These are phyloP conservation scores for Eucalyptus polyanthemos DNA, from an alignment of 345 rosid genomes.

Conservation along the genomic window DNA sequence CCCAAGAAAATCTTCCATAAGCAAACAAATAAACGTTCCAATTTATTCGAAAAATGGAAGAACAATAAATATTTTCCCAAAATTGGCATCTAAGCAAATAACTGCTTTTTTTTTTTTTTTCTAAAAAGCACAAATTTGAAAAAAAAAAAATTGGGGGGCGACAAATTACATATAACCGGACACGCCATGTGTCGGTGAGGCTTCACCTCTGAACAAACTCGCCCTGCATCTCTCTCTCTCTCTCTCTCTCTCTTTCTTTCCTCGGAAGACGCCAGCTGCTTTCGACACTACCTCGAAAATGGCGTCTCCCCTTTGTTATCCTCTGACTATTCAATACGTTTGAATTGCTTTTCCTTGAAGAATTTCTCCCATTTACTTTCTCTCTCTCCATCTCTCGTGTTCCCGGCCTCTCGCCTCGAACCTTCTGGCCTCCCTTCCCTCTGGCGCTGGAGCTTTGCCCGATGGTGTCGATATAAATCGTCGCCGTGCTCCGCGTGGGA, in stretches of 20 bases:
- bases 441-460: background rate
- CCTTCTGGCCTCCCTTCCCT: background rate
- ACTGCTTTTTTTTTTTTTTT: background rate
- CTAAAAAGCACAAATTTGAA: background rate
- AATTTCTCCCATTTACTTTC: background rate
- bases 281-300: background rate
- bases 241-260: background rate
- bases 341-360: background rate
- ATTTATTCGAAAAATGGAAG: background rate
- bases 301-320: background rate
- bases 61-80: background rate
- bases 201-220: background rate
- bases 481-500: background rate
- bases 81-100: background rate
- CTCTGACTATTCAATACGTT: background rate
- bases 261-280: background rate
- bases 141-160: background rate
- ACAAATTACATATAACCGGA: background rate
- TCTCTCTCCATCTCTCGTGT: background rate
- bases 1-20: background rate
- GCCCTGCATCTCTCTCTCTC: background rate
- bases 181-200: constrained; percentile 9
- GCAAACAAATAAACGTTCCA: background rate
- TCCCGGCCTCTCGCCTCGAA: background rate
- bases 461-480: background rate